Evolutionary conservation across 2,329 filamentous ascomycete genomes (phyloP), one percentile per base, ranked within the genome.

Genomic region (Talaromyces sp.): DNA sequence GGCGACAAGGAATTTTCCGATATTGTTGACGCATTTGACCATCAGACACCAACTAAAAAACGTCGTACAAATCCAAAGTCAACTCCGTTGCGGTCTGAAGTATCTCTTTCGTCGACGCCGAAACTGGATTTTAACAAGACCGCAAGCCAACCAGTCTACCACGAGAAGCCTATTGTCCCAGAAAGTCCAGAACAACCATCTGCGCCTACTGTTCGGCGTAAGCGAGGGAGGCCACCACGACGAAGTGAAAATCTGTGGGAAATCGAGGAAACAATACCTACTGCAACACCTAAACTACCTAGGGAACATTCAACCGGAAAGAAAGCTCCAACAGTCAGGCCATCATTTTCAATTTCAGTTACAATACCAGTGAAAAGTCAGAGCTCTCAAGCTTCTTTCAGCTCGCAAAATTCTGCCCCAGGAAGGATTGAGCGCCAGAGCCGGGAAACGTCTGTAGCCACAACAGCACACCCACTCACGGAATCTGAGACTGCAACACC

Each of bases 231-330:
- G 29, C 63, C 66, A 27, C 63, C 66, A 27, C 66, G 64, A 38
- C 65, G 67, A 60, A 58, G 60, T 1, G 69, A 67, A 19, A 71
- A 68, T 56, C 62, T 77, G 12, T 77, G 72, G 72, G 74, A 77
- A 19, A 62, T 75, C 17, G 70, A 72, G 17, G 66, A 66, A 31
- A 73, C 72, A 17, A 73, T 73, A n/a, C 66, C 41, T 24, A 12
- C 43, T 46, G 19, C 43, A 24, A 10, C 57, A 21, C 43, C 52
- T 26, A 59, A 62, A 29, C 62, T 59, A 31, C 32, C 56, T 10
- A 57, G 12, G 10, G 7, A 46, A 21, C 21, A 19, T 46, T 46
- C 43, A 19, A 21, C 11, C 21, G 21, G 17, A 19, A 46, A 46
- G 43, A 12, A 11, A 24, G n/a, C 43, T 24, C 9, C 43, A 21